Base-by-base conservation (phyloP, 805 yeast species). In the Priceomyces castillae region DNA sequence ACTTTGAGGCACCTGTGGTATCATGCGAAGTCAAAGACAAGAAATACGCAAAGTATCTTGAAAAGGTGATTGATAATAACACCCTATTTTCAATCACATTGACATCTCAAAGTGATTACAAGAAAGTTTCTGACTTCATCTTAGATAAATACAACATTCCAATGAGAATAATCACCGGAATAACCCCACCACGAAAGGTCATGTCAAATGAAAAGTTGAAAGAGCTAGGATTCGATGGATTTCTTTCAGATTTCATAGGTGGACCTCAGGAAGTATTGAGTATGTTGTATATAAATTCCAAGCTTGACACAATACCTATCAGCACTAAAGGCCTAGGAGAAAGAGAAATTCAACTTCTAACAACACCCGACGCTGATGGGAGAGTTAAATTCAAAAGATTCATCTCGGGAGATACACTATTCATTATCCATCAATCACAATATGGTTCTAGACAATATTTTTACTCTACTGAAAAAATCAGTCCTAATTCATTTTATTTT, bases 171-270 rank as follows among this genome's bases (percentile, higher is more conserved):
- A 50, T 55, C 47, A 44, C 43, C 40, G 40, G 44, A n/a, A 47
- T 48, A 34, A 69, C 41, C 47, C 30, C 37, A 42, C 58, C 51
- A 5, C 52, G 53, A 2, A 47, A 57, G 34, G 46, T 59, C 1
- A 35, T 44, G 2, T 68, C 25, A 2, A 41, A 19, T 11, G 28
- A 67, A 7, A 57, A 72, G 38, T 52, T 89, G 2, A 54, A 49
- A 22, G 28, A 44, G 0, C 61, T 69, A 17, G 96, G 96, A 0
- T 90, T 94, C 60, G 96, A 86, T 43, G 94, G 96, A 1, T 87
- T 79, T 54, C 51, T 90, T 19, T 62, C 76, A 2, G 97, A 94
- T 53, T 79, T 79, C 48, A 55, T 92, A 2, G 62, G 65, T 2
- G 98, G 96, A 0, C 96, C 96, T 1, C 56, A 61, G 4, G 76